Evolutionary conservation across 2,329 filamentous ascomycete genomes (phyloP).

Genomic region (Sporothrix luriei): DNA sequence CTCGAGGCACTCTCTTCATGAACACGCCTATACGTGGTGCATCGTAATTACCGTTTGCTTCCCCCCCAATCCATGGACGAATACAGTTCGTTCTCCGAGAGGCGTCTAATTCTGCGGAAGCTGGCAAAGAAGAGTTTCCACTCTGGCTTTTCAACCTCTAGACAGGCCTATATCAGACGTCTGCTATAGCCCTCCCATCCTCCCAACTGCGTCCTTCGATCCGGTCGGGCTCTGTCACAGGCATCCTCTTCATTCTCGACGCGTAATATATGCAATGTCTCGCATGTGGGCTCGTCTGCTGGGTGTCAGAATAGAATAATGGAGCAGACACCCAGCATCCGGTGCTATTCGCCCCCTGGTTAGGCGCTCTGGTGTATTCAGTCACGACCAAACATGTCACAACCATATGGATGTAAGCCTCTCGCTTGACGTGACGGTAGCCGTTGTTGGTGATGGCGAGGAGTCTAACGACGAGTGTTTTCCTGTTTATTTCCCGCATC

Average conservation of each 20-base stretch:
- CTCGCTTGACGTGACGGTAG: neutral
- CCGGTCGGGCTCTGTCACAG: neutral
- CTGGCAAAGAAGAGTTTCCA: constrained; percentile 3
- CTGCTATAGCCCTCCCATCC: constrained; percentile 17
- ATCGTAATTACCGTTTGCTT: neutral
- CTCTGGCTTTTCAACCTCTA: neutral
- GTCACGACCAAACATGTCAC: neutral
- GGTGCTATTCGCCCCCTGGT: neutral
- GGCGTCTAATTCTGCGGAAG: constrained; percentile 20
- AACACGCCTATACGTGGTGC: neutral
- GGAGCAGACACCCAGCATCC: too few species aligned
- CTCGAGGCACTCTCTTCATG: neutral
- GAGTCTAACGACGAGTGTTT: neutral
- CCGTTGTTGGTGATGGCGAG: neutral
- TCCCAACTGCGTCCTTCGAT: too few species aligned
- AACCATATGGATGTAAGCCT: neutral
- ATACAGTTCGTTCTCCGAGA: constrained; percentile 17
- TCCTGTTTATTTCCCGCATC: neutral
- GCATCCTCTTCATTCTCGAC: neutral
- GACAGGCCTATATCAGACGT: neutral
- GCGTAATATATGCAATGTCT: constrained; percentile 6
- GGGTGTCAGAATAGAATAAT: too few species aligned
- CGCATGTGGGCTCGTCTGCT: neutral
- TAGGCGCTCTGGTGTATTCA: neutral
- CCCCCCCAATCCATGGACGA: neutral